These are phyloP conservation scores for Pueraria montana DNA, from an alignment of 306 rosid genomes.

Conservation along the genomic window DNA sequence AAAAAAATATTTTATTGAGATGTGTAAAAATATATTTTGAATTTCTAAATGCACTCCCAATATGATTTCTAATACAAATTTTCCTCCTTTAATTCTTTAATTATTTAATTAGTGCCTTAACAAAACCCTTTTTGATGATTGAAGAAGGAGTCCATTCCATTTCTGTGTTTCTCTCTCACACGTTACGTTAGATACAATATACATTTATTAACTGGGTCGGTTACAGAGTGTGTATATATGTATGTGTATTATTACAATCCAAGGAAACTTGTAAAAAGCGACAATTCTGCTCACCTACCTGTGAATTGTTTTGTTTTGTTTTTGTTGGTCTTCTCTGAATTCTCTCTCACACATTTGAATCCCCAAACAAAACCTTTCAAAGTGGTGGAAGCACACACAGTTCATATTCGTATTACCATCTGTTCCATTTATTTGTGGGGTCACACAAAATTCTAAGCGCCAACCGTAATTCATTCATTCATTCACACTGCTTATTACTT, in stretches of 20 bases:
- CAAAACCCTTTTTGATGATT: neutral
- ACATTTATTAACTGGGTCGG: neutral
- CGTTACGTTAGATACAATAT: neutral
- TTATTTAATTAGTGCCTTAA: too few species aligned
- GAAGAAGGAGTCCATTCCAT: neutral
- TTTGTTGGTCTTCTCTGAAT: too few species aligned
- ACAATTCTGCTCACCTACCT: slow-evolving; percentile 71
- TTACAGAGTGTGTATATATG: neutral
- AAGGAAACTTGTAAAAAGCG: slow-evolving; percentile 54
- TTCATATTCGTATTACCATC: neutral
- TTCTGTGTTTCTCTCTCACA: neutral
- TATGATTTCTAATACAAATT: too few species aligned
- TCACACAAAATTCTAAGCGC: slow-evolving; percentile 32
- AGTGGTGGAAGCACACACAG: neutral
- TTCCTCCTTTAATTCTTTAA: too few species aligned
- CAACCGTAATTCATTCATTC: slow-evolving; percentile 47
- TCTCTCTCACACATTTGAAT: neutral
- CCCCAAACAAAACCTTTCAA: neutral
- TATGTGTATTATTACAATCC: neutral
- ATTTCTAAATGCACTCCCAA: too few species aligned
- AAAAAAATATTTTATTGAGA: too few species aligned
- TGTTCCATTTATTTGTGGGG: slow-evolving; percentile 48
- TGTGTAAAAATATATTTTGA: too few species aligned
- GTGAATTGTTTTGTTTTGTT: neutral
- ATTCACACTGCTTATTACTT: slow-evolving; percentile 28